Conservation (phyloP, 1,139 yeast species). For the Pichia kudriavzevii region DNA sequence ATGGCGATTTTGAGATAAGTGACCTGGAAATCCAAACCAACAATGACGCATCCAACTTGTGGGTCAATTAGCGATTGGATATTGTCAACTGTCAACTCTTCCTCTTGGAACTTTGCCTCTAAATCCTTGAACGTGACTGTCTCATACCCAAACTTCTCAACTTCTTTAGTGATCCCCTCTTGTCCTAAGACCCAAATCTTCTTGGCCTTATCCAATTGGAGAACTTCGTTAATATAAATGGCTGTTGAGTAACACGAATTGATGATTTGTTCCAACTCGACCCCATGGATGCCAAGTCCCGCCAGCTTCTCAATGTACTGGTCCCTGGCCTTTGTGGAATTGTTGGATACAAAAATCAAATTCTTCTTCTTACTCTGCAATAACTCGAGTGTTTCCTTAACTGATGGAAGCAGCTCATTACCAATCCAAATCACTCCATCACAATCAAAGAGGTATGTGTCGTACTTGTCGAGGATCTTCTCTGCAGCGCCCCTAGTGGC, state of each 20-base stretch:
- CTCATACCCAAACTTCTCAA: constrained; percentile 57
- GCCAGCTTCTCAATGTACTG: constrained; percentile 72
- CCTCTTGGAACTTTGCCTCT: constrained; percentile 25
- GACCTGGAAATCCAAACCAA: constrained; percentile 71
- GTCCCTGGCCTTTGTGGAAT: constrained; percentile 80
- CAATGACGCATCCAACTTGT: constrained; percentile 77
- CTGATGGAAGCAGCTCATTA: constrained; percentile 60
- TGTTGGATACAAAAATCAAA: constrained; percentile 85
- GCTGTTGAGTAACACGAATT: constrained; percentile 93
- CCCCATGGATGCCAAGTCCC: constrained; percentile 59
- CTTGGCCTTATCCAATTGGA: constrained; percentile 54
- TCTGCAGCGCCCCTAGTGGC: constrained; percentile 41
- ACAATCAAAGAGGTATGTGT: constrained; percentile 84
- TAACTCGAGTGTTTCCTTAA: constrained; percentile 55
- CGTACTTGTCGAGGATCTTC: constrained; percentile 54
- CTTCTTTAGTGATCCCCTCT: constrained; percentile 68
- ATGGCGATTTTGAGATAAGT: constrained; percentile 77
- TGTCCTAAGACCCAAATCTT: constrained; percentile 88
- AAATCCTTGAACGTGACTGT: constrained; percentile 37
- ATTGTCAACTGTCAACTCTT: constrained; percentile 38
- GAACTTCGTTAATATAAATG: constrained; percentile 69
- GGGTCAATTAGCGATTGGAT: constrained; percentile 56
- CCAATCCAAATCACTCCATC: constrained; percentile 95
- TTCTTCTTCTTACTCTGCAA: constrained; percentile 51
- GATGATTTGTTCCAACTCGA: constrained; percentile 62